These are phyloP conservation scores for Cyclospora cayetanensis DNA, from an alignment of 169 alveolate species.

Conservation along the genomic window DNA sequence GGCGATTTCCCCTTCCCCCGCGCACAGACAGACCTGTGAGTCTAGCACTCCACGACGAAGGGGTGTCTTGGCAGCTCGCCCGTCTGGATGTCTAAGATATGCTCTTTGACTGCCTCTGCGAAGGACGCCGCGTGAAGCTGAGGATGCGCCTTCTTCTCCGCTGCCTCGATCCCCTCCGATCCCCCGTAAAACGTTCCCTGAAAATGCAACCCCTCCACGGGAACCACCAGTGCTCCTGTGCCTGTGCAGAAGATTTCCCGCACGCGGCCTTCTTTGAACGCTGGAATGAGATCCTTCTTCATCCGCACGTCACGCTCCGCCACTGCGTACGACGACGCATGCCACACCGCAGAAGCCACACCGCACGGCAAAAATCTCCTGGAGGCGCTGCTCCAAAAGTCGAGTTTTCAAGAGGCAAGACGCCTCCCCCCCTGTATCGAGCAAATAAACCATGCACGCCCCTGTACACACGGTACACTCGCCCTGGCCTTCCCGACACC, in stretches of 20 bases:
- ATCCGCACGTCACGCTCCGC: not conserved
- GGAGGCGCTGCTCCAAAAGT: too few species aligned
- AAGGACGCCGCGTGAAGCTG: not conserved
- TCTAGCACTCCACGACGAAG: constrained; percentile 6
- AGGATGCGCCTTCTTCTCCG: too few species aligned
- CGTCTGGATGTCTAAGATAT: not conserved
- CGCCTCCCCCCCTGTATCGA: too few species aligned
- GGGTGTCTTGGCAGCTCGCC: constrained; percentile 12
- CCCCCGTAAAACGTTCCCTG: constrained; percentile 1
- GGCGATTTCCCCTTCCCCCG: too few species aligned
- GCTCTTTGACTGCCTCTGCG: not conserved
- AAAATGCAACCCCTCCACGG: constrained; percentile 3
- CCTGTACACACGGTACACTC: too few species aligned
- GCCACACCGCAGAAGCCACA: too few species aligned
- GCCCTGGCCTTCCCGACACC: too few species aligned
- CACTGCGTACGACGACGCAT: not conserved
- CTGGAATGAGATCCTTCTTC: not conserved
- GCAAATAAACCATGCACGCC: too few species aligned
- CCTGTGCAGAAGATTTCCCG: constrained; percentile 35
- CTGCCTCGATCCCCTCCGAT: too few species aligned
- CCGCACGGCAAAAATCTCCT: too few species aligned
- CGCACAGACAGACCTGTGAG: too few species aligned
- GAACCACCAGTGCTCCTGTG: constrained; percentile 44
- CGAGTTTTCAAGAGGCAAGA: too few species aligned
- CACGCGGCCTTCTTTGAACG: constrained; percentile 6